Conservation (phyloP, 2,329 filamentous ascomycete genomes). For the Colletotrichum higginsianum region DNA sequence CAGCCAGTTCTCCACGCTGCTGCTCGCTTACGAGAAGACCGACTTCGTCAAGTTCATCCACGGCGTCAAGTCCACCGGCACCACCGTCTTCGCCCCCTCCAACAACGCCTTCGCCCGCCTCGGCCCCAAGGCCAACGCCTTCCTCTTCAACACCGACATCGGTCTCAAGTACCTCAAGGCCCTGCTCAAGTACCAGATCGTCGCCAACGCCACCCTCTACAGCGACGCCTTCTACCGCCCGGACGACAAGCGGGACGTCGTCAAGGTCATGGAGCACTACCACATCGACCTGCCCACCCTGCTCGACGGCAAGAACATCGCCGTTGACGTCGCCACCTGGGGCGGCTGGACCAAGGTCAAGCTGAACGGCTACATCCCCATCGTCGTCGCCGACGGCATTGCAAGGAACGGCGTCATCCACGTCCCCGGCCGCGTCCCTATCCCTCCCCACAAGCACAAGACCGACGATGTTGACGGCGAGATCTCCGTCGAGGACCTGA, state of each 20-base stretch:
- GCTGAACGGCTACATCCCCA: slow-evolving; percentile 80
- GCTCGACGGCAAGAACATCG: slow-evolving; percentile 75
- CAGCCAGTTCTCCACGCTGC: slow-evolving; percentile 82
- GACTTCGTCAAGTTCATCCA: slow-evolving; percentile 75
- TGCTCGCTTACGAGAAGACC: slow-evolving; percentile 81
- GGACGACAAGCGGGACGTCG: slow-evolving; percentile 48
- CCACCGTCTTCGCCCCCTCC: slow-evolving; percentile 85
- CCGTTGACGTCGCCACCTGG: slow-evolving; percentile 79
- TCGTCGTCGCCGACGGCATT: slow-evolving; percentile 78
- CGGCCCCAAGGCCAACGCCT: slow-evolving; percentile 81
- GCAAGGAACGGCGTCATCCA: slow-evolving; percentile 88
- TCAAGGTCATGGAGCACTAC: slow-evolving; percentile 63
- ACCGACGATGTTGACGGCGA: slow-evolving; percentile 58
- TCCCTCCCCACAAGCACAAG: slow-evolving; percentile 77
- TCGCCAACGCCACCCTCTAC: slow-evolving; percentile 83
- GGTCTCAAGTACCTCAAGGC: slow-evolving; percentile 84
- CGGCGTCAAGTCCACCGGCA: slow-evolving; percentile 70
- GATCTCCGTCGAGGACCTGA: slow-evolving; percentile 73
- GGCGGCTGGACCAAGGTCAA: slow-evolving; percentile 79
- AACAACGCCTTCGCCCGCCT: slow-evolving; percentile 87
- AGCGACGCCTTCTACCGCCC: slow-evolving; percentile 82
- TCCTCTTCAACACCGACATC: slow-evolving; percentile 83
- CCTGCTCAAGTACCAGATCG: slow-evolving; percentile 84
- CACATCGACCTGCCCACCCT: slow-evolving; percentile 82
- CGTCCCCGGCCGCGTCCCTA: slow-evolving; percentile 78